Percentiles rank a stretch among this genome's conserved stretches.
These are phyloP conservation scores for Vigna mungo DNA, from an alignment of 306 rosid species.

Conservation along the genomic window DNA sequence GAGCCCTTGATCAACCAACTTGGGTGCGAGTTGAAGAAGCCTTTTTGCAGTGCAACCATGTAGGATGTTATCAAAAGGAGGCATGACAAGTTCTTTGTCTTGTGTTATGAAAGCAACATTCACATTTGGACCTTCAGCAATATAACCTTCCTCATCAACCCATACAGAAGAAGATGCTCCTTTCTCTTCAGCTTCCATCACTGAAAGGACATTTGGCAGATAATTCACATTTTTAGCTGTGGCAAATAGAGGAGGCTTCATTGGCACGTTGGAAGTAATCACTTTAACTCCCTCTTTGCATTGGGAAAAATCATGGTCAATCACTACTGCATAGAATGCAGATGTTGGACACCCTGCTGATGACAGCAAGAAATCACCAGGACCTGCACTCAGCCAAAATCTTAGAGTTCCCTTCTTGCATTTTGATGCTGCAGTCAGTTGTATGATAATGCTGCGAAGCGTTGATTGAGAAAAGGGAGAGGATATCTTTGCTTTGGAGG, in stretches of 20 bases:
- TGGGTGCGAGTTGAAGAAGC: constrained; percentile 76
- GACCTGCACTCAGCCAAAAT: constrained; percentile 94
- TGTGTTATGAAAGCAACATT: constrained; percentile 83
- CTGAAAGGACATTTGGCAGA: constrained; percentile 84
- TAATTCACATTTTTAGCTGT: constrained; percentile 87
- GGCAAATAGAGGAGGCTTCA: constrained; percentile 76
- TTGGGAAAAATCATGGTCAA: constrained; percentile 63
- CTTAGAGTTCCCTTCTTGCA: constrained; percentile 80
- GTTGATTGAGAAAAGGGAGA: constrained; percentile 66
- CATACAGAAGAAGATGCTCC: constrained; percentile 83
- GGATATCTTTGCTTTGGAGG: constrained; percentile 74
- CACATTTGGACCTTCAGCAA: constrained; percentile 98
- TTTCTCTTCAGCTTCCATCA: constrained; percentile 87
- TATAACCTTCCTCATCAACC: constrained; percentile 83
- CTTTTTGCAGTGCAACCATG: constrained; percentile 81
- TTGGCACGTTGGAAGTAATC: constrained; percentile 75
- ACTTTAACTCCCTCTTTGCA: constrained; percentile 85
- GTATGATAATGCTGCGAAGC: constrained; percentile 82
- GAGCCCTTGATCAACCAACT: constrained; percentile 67
- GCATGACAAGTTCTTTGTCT: constrained; percentile 86
- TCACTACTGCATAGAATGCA: constrained; percentile 91
- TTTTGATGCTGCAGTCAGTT: constrained; percentile 72
- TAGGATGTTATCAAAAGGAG: constrained; percentile 72
- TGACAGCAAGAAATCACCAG: constrained; percentile 85
- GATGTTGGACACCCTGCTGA: constrained; percentile 63